Evolutionary conservation across 305 asterid genomes (phyloP), one percentile per base, ranked within the genome.

Genomic region (Fraxinus platypoda): DNA sequence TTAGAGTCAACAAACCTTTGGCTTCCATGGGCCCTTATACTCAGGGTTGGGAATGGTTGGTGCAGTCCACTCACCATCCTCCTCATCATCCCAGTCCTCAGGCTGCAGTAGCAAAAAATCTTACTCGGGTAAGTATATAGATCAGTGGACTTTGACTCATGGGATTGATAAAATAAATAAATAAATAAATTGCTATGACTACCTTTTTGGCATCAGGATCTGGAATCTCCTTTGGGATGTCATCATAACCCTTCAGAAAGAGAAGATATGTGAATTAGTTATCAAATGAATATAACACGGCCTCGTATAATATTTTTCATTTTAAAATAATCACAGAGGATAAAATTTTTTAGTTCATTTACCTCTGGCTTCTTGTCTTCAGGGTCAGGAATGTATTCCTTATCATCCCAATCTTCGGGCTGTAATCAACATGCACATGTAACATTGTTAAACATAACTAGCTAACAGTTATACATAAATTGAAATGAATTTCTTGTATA

Each of bases 381-480:
- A 0, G 99, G 98, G 81, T 96, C 99, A 82, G 94, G 73, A 85
- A 96, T 93, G 88, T 31, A 96, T 84, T 96, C 99, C 84, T 93
- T 92, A 0, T 96, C 99, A 86, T 96, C 98, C 99, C 99, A 96
- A 86, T 96, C 98, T 85, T 92, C 98, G 57, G 98, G 99, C 99
- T 96, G 91, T 57, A 74, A 85, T 81, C 73, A 35, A 75, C 33
- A 87, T 34, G 38, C 80, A 79, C 12, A 82, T 7, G 74, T 28
- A 3, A 13, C 34, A 59, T 74, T 21, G 3, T 62, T 62, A 62
- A 62, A 23, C 66, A 33, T 59, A 75, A 76, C 73, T 49, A 6
- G 19, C 52, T 35, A 9, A 77, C 49, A 7, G 37, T 4, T 31
- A 77, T 2, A 25, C 13, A 52, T 49, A 9, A 59, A 30, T 26